phyloP scores from a whole-genome alignment of 768 basidiomycete genomes.

The Mycena albidolilacea region DNA sequence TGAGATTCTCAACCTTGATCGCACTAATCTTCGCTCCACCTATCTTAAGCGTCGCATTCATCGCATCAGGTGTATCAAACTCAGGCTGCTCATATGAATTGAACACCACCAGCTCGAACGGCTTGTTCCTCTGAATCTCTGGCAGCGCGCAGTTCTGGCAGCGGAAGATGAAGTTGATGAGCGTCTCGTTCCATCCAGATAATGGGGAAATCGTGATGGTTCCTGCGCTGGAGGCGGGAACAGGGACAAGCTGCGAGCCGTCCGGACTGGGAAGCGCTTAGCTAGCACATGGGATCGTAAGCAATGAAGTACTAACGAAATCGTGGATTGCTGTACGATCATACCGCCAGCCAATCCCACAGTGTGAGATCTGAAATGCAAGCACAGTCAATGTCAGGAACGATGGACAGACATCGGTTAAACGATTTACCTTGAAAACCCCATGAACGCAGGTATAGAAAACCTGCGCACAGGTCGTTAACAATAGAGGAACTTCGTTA shows the following conservation, averaged over 20 bases:
- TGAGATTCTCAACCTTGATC: neutral
- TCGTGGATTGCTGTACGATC: too few species aligned
- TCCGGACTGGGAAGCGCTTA: neutral
- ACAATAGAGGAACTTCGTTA: too few species aligned
- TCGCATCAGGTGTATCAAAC: neutral
- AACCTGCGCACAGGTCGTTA: too few species aligned
- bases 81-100: neutral
- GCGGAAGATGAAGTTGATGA: neutral
- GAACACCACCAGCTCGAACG: neutral
- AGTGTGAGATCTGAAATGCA: too few species aligned
- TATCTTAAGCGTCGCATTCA: neutral
- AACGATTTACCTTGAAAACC: too few species aligned
- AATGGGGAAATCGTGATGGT: neutral
- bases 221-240: neutral
- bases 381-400: too few species aligned
- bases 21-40: constrained; percentile 4
- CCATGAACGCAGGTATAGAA: too few species aligned
- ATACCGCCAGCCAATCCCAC: too few species aligned
- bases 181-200: neutral
- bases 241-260: neutral
- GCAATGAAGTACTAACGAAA: too few species aligned
- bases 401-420: too few species aligned
- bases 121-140: neutral
- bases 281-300: neutral
- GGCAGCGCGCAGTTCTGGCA: neutral